Evolutionary conservation across 1,139 yeast species (phyloP).

Genomic region (Protomyces lactucae-debilis): DNA sequence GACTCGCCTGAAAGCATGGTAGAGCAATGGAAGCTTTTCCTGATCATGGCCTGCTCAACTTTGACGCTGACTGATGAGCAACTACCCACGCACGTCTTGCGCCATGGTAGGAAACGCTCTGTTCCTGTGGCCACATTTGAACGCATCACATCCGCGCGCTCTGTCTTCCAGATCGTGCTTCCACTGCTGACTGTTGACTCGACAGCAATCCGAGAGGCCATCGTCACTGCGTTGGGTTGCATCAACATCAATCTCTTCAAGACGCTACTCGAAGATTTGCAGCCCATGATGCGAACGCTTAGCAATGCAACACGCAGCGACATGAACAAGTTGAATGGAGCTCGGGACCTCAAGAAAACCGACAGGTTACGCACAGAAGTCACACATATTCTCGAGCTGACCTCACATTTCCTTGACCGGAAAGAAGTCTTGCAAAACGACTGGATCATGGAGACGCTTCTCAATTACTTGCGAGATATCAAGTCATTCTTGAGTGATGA

Average conservation of each 20-base stretch:
- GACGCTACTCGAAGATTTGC: constrained; percentile 74
- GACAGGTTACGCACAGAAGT: constrained; percentile 68
- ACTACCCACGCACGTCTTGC: constrained; percentile 35
- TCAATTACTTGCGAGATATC: constrained; percentile 59
- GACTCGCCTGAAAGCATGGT: constrained; percentile 67
- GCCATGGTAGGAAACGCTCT: constrained; percentile 66
- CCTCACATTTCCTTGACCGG: constrained; percentile 58
- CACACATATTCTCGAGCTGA: constrained; percentile 68
- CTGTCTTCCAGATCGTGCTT: constrained; percentile 80
- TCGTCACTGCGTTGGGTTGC: constrained; percentile 79
- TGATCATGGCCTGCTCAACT: constrained; percentile 89
- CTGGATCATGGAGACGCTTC: constrained; percentile 61
- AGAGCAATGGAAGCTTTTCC: constrained; percentile 82
- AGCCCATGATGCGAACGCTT: constrained; percentile 56
- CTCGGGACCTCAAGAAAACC: constrained; percentile 38
- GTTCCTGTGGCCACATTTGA: constrained; percentile 32
- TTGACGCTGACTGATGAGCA: constrained; percentile 87
- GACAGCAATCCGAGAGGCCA: constrained; percentile 71
- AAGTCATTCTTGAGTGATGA: constrained; percentile 58
- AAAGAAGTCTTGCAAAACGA: constrained; percentile 57
- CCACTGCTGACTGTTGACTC: constrained; percentile 74
- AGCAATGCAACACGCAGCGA: constrained; percentile 42
- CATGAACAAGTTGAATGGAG: constrained; percentile 27
- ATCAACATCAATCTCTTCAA: constrained; percentile 83
- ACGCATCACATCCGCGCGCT: constrained; percentile 84